These are phyloP conservation scores for Spirogloea muscicola DNA, from an alignment of 139 green algal genomes.

Conservation along the genomic window DNA sequence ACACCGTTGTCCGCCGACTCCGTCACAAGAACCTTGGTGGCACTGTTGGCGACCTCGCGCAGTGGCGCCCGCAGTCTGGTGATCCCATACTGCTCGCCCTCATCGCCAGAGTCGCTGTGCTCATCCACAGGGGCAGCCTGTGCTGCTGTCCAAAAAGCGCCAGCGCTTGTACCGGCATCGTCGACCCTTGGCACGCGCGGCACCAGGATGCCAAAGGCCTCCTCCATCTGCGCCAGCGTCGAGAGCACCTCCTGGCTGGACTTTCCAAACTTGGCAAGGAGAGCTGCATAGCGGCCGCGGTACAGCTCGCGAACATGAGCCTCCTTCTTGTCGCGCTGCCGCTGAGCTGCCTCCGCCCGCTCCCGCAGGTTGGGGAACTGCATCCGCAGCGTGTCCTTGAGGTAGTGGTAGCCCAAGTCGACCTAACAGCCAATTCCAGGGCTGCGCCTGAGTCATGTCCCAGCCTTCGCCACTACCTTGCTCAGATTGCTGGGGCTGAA, in stretches of 20 bases:
- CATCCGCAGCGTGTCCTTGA: conserved; percentile 26
- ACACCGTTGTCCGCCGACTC: not conserved
- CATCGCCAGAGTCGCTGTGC: no score
- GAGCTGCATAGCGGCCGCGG: not conserved
- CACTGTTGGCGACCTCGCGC: no score
- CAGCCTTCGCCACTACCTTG: not conserved
- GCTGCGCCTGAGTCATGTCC: not conserved
- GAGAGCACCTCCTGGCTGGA: not conserved
- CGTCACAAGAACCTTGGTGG: no score
- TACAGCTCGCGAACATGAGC: conserved; percentile 1
- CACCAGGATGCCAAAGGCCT: conserved; percentile 14
- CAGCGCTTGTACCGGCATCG: no score
- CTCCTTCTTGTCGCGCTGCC: conserved; percentile 16
- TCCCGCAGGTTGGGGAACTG: conserved; percentile 37
- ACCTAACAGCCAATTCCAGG: conserved; percentile 1
- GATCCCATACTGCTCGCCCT: no score
- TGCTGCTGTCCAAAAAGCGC: no score
- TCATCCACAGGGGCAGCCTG: no score
- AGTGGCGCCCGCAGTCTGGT: no score
- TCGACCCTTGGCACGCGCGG: not conserved
- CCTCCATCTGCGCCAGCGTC: conserved; percentile 17
- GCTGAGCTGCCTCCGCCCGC: conserved; percentile 8
- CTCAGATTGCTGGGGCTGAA: no score
- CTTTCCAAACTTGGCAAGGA: conserved; percentile 8
- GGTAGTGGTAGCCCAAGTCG: conserved; percentile 27